Base-by-base conservation (phyloP, 108 stramenopile species). In the Stephanodiscus triporus region DNA sequence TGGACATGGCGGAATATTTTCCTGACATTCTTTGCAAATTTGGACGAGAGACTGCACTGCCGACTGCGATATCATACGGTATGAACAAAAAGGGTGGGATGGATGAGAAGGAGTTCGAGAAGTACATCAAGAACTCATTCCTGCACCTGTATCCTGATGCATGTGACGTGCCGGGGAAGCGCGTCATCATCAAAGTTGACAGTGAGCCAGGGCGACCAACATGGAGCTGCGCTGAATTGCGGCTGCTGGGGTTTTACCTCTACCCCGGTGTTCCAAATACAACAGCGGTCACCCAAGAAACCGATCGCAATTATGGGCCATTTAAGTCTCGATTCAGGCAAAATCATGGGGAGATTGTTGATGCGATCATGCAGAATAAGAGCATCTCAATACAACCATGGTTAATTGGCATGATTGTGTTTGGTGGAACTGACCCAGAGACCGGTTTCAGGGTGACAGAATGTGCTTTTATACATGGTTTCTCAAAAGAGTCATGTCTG, bases 81-180 rank as follows among this genome's bases (percentile, higher is more conserved):
- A 63, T 65, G 72, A 73, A 73, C 64, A 13, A 22, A 27, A 73
- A 63, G 19, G 63, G 72, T 8, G 72, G 72, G 17, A 73, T 73
- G 72, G 72, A 73, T 22, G 57, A 42, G 26, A 20, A 7, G 7
- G 60, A 62, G 27, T 70, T 70, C 29, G 42, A 47, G 24, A 32
- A 48, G 37, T 73, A 73, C 64, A 19, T 73, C 9, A 56, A 48
- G 29, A 64, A 64, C 43, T 53, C 47, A 14, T 27, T 73, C 50
- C 14, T 54, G 8, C 63, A 29, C 34, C 54, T 75, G 32, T 75
- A 63, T 61, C 74, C 66, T 23, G 74, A 75, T 68, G 74, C 67
- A 19, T 10, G 37, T 13, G 67, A 75, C 61, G 34, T 57, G 14
- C 14, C 51, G 4, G 74, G n/a, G n/a, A 68, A 68, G 36, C 47